A percentile compares a stretch with the other conserved stretches of the same genome.
phyloP scores from a whole-genome alignment of 164 flowering plant genomes.

The Taxillus chinensis region DNA sequence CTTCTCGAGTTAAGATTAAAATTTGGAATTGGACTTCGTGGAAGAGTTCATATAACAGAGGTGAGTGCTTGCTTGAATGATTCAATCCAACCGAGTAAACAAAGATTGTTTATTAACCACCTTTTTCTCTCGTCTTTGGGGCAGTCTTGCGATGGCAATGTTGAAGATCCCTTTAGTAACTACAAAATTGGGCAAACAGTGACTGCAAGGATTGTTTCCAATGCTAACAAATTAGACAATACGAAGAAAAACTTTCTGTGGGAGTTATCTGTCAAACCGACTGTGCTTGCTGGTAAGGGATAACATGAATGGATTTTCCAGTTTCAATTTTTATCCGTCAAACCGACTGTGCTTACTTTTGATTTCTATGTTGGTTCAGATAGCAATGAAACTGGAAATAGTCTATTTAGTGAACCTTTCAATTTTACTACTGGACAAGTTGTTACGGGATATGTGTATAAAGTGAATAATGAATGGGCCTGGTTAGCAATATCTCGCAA shows the following conservation, averaged over 20 bases:
- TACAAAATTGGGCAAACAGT: slow-evolving; percentile 67
- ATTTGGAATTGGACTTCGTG: slow-evolving; percentile 70
- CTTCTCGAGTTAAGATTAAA: slow-evolving; percentile 67
- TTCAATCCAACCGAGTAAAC: not conserved
- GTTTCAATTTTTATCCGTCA: not conserved
- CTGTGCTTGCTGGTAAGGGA: slow-evolving; percentile 43
- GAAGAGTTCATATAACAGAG: slow-evolving; percentile 91
- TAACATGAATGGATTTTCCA: no score
- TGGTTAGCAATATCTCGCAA: slow-evolving; percentile 60
- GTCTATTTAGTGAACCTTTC: slow-evolving; percentile 19
- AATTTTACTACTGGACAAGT: slow-evolving; percentile 42
- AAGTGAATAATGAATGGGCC: slow-evolving; percentile 77
- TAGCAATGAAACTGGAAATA: slow-evolving; percentile 15
- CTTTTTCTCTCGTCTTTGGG: not conserved
- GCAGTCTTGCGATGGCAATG: slow-evolving; percentile 46
- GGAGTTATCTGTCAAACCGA: slow-evolving; percentile 79
- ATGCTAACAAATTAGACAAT: slow-evolving; percentile 23
- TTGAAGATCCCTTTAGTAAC: slow-evolving; percentile 49
- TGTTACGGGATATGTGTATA: slow-evolving; percentile 70
- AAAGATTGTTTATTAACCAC: not conserved
- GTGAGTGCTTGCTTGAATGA: slow-evolving; percentile 17
- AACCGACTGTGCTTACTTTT: not conserved
- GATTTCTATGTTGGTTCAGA: slow-evolving; percentile 23
- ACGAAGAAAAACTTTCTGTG: slow-evolving; percentile 28
- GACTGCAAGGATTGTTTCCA: slow-evolving; percentile 60